Conservation (phyloP, 129 eudicot genomes). For the Chrysanthemum lavandulifolium region DNA sequence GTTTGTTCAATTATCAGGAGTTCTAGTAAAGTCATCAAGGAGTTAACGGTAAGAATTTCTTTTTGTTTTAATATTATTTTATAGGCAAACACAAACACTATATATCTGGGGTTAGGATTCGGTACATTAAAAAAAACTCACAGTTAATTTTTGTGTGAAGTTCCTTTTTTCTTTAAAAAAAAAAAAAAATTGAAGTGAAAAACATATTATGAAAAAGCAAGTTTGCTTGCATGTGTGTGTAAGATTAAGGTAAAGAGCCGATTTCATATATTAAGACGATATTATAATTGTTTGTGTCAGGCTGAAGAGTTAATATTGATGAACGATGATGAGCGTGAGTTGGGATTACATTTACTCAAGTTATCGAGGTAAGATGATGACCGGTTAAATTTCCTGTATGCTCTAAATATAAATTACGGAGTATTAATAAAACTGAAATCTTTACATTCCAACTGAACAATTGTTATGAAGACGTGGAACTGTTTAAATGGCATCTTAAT, state of each 20-base stretch:
- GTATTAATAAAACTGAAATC: no score
- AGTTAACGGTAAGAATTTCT: not conserved
- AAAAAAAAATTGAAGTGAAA: not conserved
- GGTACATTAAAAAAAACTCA: no score
- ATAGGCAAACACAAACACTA: not conserved
- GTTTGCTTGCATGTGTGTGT: not conserved
- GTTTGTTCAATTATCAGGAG: no score
- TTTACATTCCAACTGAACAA: no score
- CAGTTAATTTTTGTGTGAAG: not conserved
- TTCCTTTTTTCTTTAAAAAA: no score
- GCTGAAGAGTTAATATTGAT: not conserved
- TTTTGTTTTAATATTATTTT: not conserved
- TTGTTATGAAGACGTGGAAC: not conserved
- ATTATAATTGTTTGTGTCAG: not conserved
- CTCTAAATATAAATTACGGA: no score
- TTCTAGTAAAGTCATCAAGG: not conserved
- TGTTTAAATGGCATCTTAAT: not conserved
- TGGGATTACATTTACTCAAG: no score
- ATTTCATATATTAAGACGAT: not conserved
- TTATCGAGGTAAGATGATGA: no score
- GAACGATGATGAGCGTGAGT: not conserved
- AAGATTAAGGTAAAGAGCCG: not conserved
- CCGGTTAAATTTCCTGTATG: no score
- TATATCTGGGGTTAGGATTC: no score
- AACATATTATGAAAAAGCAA: not conserved